These are phyloP conservation scores for Artemisia annua DNA, from an alignment of 129 eudicot genomes.

Conservation along the genomic window DNA sequence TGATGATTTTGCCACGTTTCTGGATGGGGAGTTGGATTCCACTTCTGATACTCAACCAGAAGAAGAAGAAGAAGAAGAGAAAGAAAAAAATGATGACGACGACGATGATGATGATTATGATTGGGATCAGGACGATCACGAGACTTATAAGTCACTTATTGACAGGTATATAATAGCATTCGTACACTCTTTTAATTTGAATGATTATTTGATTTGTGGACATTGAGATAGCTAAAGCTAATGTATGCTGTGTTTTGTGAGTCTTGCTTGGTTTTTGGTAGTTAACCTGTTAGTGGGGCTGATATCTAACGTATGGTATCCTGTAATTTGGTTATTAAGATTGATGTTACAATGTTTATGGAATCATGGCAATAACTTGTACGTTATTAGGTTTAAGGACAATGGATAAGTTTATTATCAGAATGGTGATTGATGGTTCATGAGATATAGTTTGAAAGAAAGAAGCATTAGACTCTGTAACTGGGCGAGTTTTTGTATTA, in stretches of 20 bases:
- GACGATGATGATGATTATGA: neutral
- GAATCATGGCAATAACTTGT: neutral
- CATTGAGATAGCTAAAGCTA: slow-evolving; percentile 11
- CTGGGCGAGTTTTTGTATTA: slow-evolving; percentile 5
- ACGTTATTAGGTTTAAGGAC: neutral
- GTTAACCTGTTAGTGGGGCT: neutral
- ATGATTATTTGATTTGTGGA: neutral
- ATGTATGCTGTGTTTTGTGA: slow-evolving; percentile 12
- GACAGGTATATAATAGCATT: slow-evolving; percentile 29
- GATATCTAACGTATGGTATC: neutral
- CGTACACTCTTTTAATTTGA: slow-evolving; percentile 4
- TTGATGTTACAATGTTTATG: slow-evolving; percentile 6
- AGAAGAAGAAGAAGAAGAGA: slow-evolving; percentile 30
- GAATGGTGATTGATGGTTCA: slow-evolving; percentile 7
- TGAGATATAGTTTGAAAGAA: slow-evolving; percentile 9
- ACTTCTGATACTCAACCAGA: slow-evolving; percentile 42
- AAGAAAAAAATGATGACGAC: neutral
- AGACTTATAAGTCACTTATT: slow-evolving; percentile 17
- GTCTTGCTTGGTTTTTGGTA: neutral
- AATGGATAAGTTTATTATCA: neutral
- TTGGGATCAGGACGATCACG: slow-evolving; percentile 3
- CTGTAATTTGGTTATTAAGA: neutral
- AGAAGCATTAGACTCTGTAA: slow-evolving; percentile 16
- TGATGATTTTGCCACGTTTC: slow-evolving; percentile 57
- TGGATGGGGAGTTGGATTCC: slow-evolving; percentile 55